Base-by-base conservation (phyloP, 306 rosid species). In the Crotalaria pallida region DNA sequence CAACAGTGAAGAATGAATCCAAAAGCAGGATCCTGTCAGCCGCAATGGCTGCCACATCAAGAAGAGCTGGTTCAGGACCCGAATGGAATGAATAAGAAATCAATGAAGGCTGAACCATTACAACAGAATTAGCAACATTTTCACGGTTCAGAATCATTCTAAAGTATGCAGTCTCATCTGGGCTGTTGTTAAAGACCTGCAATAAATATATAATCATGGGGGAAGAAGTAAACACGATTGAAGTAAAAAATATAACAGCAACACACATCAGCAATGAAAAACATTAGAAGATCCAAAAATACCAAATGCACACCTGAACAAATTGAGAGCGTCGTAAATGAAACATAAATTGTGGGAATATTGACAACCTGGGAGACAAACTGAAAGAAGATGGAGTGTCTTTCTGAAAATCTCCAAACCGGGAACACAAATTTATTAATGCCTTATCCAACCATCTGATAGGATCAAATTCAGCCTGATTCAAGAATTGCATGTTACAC, bases 391-490 rank as follows among this genome's bases (percentile, higher is more conserved):
- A 85, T 53, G 96, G 92, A 31, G 79, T 65, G 29, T 91, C 96
- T 75, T 91, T 94, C 70, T 91, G 97, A 80, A 82, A 94, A 53
- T 94, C 96, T 72, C 99, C 99, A 77, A 91, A 87, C 56, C 90
- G 97, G 61, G 97, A 80, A 82, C 99, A 91, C 67, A 94, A 50
- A 78, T 86, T 89, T 77, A 94, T 94, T 79, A 94, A 77, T 72
- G 99, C 83, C 83, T 91, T 94, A 77, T 94, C 99, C 89, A 94
- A 64, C 99, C 99, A 94, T 84, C 97, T 84, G 78, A 94, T 86
- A 74, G 99, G 99, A 76, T 94, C 99, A 84, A 91, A 94, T 82
- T 91, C 99, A 67, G 96, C 97, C 99, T 91, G 87, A 72, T 81
- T 74, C 23, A 27, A 73, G 47, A 80, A 45, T 77, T 61, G 65